Base-by-base conservation (phyloP, 2,329 filamentous ascomycete species). In the Colletotrichum sp. region DNA sequence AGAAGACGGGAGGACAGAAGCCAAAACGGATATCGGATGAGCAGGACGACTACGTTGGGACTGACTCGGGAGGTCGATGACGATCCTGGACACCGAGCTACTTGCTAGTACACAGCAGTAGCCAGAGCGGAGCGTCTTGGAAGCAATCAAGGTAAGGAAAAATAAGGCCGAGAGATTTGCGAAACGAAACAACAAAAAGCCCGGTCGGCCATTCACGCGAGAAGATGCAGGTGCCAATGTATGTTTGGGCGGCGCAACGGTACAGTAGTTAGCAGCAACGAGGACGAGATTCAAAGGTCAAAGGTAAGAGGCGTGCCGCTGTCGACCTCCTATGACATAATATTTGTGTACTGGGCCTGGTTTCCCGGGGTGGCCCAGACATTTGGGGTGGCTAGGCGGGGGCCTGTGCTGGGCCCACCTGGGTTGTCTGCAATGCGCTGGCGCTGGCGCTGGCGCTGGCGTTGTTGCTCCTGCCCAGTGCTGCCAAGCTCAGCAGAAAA, bases 261-360 rank as follows among this genome's bases (percentile, higher is more conserved):
- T 13, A 22, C 44, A 22, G 44, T 8, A 52, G 44, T 9, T 44
- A 39, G 39, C 16, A 32, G 44, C 44, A 16, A 60, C 16, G 26
- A 67, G 44, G 22, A 22, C 44, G 26, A 64, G 48, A 64, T 32
- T 30, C 57, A 28, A 28, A 34, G 60, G 18, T 36, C n/a, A 22
- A 24, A 63, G 32, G 32, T 24, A 5, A 34, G 59, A 62, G 63
- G 16, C 10, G 26, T 55, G 36, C 71, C 66, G 52, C 36, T 66
- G 32, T n/a, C 26, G 22, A 63, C 44, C 70, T 76, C 44, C 74
- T 76, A 76, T 76, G 74, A 76, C 74, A 76, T 76, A 76, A 73
- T 75, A 60, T 65, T 65, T 73, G 64, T 48, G 65, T 55, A 16
- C 59, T 8, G 16, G 39, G 26, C 39, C 65, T 52, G 68, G 7